phyloP scores from a whole-genome alignment of 2,329 filamentous ascomycete genomes.

The Stromatinia cepivora region DNA sequence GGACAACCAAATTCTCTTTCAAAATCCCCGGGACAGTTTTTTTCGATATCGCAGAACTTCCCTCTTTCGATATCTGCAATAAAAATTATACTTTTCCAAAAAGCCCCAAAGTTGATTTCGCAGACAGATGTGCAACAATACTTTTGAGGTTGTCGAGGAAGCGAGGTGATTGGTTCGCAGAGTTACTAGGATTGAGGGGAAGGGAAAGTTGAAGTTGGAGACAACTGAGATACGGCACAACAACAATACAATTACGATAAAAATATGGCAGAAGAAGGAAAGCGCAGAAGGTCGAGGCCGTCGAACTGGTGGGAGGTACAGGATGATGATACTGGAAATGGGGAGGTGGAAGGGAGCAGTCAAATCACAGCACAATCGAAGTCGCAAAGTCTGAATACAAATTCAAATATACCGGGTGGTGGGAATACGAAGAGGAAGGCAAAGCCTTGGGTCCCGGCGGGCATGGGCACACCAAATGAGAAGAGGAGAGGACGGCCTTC shows the following conservation, averaged over 20 bases:
- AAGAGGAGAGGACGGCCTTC: background rate
- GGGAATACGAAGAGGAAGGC: slow-evolving; percentile 4
- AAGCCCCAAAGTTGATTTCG: background rate
- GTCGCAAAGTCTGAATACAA: slow-evolving; percentile 21
- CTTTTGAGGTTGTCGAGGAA: background rate
- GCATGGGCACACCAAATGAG: background rate
- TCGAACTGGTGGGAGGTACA: slow-evolving; percentile 36
- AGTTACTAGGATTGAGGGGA: too few relatives aligned
- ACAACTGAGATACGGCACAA: background rate
- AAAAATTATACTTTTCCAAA: background rate
- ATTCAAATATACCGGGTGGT: slow-evolving; percentile 5
- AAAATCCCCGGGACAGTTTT: background rate
- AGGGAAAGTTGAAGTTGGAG: background rate
- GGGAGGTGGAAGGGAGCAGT: background rate
- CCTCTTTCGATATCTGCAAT: background rate
- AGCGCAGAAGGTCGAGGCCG: slow-evolving; percentile 36
- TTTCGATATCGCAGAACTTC: background rate
- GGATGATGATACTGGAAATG: background rate
- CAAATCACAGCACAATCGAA: background rate
- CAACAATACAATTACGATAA: slow-evolving; percentile 13
- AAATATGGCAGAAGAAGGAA: slow-evolving; percentile 24
- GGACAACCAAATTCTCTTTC: background rate
- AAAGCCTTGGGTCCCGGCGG: slow-evolving; percentile 3
- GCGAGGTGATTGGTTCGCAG: slow-evolving; percentile 1
- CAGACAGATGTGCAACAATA: slow-evolving; percentile 11